Base-by-base conservation (phyloP, 169 alveolate genomes). In the Cryptosporidium tyzzeri region DNA sequence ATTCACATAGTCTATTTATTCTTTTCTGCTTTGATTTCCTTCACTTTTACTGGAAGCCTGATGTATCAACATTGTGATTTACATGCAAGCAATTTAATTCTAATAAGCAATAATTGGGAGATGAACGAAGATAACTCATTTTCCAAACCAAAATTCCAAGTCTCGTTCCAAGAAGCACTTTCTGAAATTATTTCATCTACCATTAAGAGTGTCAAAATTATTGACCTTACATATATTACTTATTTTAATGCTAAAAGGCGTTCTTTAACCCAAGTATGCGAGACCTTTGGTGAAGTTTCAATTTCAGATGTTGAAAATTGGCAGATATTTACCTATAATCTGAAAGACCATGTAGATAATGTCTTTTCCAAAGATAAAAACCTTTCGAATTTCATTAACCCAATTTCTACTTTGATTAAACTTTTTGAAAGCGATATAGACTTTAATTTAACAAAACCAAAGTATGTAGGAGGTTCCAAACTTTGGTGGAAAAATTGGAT, bases 21-120 rank as follows among this genome's bases (percentile, higher is more conserved):
- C 50, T 80, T 80, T 41, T 45, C 71, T 31, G 41, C 89, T 2
- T 8, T 80, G 14, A n/a, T 80, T 21, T 39, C 74, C 31, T 80
- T 80, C 33, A 62, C 89, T 6, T 80, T 80, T 26, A 41, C 89
- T 2, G 75, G 89, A 44, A 80, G 51, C 16, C 18, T 80, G n/a
- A 23, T 80, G 3, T 80, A 80, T 29, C 89, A 80, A 26, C 89
- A 80, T 44, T 80, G 89, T 41, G 89, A 80, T 39, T 31, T 80
- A 14, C 74, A 80, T 59, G 74, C 75, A 6, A 61, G 14, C 31
- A 80, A 80, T n/a, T 21, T 80, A 7, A 62, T 80, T 39, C 26
- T 80, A 29, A 5, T 62, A 41, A 59, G 58, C 33, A 26, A 61
- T 23, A 62, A n/a, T 2, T 74, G 86, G 86, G 1, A 59, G 16